phyloP scores from a whole-genome alignment of 2,329 filamentous ascomycete genomes.

The Claviceps pusilla region DNA sequence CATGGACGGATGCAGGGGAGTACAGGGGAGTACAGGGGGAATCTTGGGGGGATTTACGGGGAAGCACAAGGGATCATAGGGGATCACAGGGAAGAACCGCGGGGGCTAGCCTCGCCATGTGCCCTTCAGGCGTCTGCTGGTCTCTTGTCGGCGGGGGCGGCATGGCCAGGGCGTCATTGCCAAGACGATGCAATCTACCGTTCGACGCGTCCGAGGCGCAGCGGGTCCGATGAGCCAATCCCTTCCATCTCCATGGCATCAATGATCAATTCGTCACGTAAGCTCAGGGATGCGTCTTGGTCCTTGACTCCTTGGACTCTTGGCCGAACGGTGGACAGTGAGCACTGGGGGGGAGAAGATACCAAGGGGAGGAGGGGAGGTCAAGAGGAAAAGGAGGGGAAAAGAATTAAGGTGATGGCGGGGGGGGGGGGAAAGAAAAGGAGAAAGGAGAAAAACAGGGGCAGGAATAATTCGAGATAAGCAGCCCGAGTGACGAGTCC shows the following conservation, averaged over 20 bases:
- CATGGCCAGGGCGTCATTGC: not conserved
- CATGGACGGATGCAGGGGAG: too few relatives aligned
- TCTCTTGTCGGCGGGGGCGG: not conserved
- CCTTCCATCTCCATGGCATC: not conserved
- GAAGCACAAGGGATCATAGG: too few relatives aligned
- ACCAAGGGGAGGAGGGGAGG: not conserved
- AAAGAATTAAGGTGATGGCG: too few relatives aligned
- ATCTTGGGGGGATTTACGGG: too few relatives aligned
- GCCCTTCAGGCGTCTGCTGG: not conserved
- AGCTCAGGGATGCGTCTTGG: not conserved
- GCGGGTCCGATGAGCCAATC: not conserved
- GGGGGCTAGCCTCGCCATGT: too few relatives aligned
- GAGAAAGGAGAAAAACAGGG: not conserved
- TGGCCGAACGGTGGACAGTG: not conserved
- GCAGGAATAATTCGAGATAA: not conserved
- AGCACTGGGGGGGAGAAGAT: not conserved
- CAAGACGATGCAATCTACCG: not conserved
- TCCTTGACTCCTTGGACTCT: not conserved
- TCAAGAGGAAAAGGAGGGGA: not conserved
- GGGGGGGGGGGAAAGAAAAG: too few relatives aligned
- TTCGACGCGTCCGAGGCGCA: not conserved
- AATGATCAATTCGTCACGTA: not conserved
- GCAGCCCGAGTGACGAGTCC: not conserved
- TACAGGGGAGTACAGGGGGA: too few relatives aligned
- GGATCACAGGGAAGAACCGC: too few relatives aligned